Percentiles rank a stretch among this genome's conserved stretches.
phyloP scores from a whole-genome alignment of 2,329 filamentous ascomycete species.

The Ophiocordyceps robertsii region DNA sequence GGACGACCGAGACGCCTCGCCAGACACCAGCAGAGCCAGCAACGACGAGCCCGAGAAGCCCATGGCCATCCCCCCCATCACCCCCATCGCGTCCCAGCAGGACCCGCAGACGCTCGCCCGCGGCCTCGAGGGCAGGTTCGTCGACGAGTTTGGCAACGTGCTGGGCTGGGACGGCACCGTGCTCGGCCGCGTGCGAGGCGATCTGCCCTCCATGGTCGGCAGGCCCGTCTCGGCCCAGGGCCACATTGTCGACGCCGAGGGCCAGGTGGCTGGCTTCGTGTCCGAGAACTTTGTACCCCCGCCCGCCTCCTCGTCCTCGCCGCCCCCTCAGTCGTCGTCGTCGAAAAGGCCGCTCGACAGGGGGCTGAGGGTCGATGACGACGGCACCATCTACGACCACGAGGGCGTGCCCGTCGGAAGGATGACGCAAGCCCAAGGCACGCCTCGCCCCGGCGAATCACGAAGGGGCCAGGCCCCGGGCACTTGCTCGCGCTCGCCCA shows the following conservation, averaged over 20 bases:
- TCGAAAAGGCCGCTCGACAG: conserved; percentile 34
- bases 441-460: conserved; percentile 15
- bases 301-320: conserved; percentile 10
- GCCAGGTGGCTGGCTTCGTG: conserved; percentile 67
- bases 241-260: conserved; percentile 58
- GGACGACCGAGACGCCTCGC: neutral
- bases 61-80: conserved; percentile 26
- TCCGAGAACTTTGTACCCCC: conserved; percentile 40
- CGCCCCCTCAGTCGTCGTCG: neutral
- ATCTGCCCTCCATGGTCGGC: conserved; percentile 41
- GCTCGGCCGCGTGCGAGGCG: conserved; percentile 37
- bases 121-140: conserved; percentile 31
- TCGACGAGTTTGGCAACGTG: conserved; percentile 42
- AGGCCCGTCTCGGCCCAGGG: conserved; percentile 30
- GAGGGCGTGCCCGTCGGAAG: conserved; percentile 48
- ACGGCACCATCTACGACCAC: conserved; percentile 43
- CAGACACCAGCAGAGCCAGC: neutral
- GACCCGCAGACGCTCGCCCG: conserved; percentile 10
- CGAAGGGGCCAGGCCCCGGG: neutral
- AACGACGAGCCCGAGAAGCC: neutral
- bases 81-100: conserved; percentile 21
- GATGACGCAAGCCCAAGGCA: conserved; percentile 33
- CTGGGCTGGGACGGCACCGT: conserved; percentile 35
- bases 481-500: conserved; percentile 9
- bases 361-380: conserved; percentile 40